Conservation (phyloP, 805 yeast species). For the Zygotorulaspora chibaensis region DNA sequence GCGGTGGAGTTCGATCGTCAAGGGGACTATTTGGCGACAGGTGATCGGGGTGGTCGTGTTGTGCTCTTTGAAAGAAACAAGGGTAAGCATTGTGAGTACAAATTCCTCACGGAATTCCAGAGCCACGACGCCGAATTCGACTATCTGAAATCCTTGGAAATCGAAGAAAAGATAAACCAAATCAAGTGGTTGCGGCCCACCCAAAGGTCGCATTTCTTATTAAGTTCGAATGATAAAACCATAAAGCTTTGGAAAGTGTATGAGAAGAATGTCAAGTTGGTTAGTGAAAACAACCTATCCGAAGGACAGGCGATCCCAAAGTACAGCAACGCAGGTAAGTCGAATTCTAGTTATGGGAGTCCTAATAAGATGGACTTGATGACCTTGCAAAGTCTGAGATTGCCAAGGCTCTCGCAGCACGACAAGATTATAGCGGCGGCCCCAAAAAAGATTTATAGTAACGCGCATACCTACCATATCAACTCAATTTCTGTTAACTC, state of each 20-base stretch:
- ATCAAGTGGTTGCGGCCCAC: slow-evolving; percentile 92
- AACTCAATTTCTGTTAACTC: slow-evolving; percentile 91
- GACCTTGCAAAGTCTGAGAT: slow-evolving; percentile 48
- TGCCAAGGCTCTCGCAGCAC: slow-evolving; percentile 89
- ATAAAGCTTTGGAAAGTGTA: slow-evolving; percentile 95
- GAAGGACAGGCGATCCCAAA: slow-evolving; percentile 33
- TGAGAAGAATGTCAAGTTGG: slow-evolving; percentile 88
- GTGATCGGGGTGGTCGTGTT: slow-evolving; percentile 97
- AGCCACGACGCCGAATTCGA: slow-evolving; percentile 98
- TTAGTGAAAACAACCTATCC: slow-evolving; percentile 80
- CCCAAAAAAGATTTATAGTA: slow-evolving; percentile 85
- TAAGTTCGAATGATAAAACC: slow-evolving; percentile 96
- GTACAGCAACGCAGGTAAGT: slow-evolving; percentile 3
- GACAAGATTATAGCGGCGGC: slow-evolving; percentile 94
- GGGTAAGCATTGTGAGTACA: slow-evolving; percentile 80
- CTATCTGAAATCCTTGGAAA: slow-evolving; percentile 89
- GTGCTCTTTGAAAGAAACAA: slow-evolving; percentile 89
- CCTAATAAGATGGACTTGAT: slow-evolving; percentile 23
- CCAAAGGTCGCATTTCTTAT: slow-evolving; percentile 83
- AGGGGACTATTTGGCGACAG: slow-evolving; percentile 95
- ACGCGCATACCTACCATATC: slow-evolving; percentile 98
- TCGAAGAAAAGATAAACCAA: slow-evolving; percentile 96
- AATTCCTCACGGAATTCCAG: slow-evolving; percentile 95
- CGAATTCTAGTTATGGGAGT: slow-evolving; percentile 11
- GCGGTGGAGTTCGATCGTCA: slow-evolving; percentile 94